Evolutionary conservation across 768 basidiomycete species (phyloP).

Genomic region (Gloeostereum incarnatum): DNA sequence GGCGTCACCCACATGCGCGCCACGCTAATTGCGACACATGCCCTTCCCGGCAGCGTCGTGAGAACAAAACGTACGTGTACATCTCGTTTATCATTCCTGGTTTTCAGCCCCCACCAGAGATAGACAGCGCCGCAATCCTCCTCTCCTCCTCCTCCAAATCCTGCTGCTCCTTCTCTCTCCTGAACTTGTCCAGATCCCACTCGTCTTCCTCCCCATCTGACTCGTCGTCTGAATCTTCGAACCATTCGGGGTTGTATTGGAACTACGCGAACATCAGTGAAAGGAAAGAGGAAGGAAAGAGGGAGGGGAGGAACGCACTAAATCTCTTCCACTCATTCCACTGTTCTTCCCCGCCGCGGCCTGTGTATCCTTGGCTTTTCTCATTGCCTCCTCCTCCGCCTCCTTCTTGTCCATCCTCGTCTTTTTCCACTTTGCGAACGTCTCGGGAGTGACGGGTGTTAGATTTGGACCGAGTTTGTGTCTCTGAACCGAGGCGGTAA

Average conservation of each 20-base stretch:
- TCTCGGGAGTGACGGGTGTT: slow-evolving; percentile 88
- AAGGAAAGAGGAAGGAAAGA: background rate
- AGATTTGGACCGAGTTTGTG: slow-evolving; percentile 88
- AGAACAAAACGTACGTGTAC: too few relatives aligned
- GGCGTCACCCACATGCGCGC: too few relatives aligned
- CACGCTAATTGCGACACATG: too few relatives aligned
- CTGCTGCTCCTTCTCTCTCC: slow-evolving; percentile 52
- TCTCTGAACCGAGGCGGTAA: slow-evolving; percentile 37
- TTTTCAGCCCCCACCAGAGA: slow-evolving; percentile 18
- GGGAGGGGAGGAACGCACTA: slow-evolving; percentile 41
- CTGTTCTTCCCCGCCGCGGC: slow-evolving; percentile 80
- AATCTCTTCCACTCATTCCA: slow-evolving; percentile 93
- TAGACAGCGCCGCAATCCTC: slow-evolving; percentile 36
- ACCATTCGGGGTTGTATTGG: slow-evolving; percentile 95
- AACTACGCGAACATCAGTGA: slow-evolving; percentile 39
- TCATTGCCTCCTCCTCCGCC: slow-evolving; percentile 75
- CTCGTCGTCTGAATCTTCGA: slow-evolving; percentile 66
- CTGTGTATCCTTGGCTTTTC: slow-evolving; percentile 76
- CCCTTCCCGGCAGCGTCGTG: too few relatives aligned
- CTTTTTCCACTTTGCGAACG: slow-evolving; percentile 93
- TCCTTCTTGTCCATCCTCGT: slow-evolving; percentile 92
- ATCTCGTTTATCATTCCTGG: too few relatives aligned
- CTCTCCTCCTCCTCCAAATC: slow-evolving; percentile 43
- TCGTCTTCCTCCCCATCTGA: slow-evolving; percentile 43
- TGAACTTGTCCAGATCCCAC: slow-evolving; percentile 55